Percentiles rank a stretch among this genome's conserved stretches.
These are phyloP conservation scores for Ichthyophthirius multifiliis DNA, from an alignment of 169 alveolate genomes.

Conservation along the genomic window DNA sequence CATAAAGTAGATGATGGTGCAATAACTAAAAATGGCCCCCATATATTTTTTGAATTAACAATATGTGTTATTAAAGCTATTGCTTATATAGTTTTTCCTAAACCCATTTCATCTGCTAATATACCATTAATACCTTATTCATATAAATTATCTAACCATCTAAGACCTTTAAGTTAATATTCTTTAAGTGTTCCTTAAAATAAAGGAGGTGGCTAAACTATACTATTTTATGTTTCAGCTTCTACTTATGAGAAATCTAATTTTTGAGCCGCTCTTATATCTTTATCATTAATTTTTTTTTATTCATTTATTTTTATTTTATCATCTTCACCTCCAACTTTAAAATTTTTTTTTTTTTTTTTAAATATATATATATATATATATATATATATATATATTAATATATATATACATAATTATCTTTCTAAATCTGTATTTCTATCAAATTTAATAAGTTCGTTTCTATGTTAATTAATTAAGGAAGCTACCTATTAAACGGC, in stretches of 20 bases:
- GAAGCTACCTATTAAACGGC: constrained; percentile 37
- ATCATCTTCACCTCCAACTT: background rate
- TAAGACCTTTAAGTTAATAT: constrained; percentile 94
- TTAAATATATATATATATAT: background rate
- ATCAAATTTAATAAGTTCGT: constrained; percentile 48
- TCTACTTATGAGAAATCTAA: constrained; percentile 64
- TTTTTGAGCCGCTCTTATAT: constrained; percentile 55
- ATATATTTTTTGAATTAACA: constrained; percentile 84
- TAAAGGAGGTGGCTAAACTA: constrained; percentile 32
- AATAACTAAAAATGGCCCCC: constrained; percentile 96
- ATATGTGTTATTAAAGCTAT: constrained; percentile 93
- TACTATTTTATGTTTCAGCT: constrained; percentile 27
- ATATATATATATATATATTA: background rate
- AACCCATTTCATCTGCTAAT: constrained; percentile 99
- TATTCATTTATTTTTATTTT: constrained; percentile 41
- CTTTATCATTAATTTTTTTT: constrained; percentile 54
- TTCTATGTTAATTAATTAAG: constrained; percentile 38
- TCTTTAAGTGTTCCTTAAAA: constrained; percentile 91
- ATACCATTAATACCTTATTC: constrained; percentile 96
- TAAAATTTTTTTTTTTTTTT: too few species aligned
- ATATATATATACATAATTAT: constrained; percentile 26
- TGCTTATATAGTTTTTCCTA: constrained; percentile 97
- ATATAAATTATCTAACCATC: constrained; percentile 95
- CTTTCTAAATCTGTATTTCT: constrained; percentile 44
- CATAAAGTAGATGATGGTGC: constrained; percentile 95